Conservation (phyloP, 2,329 filamentous ascomycete species). For the Talaromyces sp. region DNA sequence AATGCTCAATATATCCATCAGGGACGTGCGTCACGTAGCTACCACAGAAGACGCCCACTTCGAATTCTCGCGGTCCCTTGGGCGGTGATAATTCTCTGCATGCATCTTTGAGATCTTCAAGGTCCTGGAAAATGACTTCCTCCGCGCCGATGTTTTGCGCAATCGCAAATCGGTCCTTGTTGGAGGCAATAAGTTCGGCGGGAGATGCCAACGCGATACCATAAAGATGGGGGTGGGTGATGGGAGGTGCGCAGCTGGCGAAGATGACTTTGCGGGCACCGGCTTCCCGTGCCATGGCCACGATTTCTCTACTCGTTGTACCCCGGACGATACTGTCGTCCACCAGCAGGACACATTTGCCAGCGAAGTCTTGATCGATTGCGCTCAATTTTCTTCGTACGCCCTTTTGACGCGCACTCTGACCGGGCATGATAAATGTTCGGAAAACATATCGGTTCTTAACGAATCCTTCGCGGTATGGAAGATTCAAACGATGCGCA, state of each 20-base stretch:
- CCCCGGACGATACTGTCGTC: constrained; percentile 89
- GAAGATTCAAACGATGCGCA: constrained; percentile 68
- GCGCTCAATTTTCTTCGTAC: constrained; percentile 86
- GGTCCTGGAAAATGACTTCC: constrained; percentile 68
- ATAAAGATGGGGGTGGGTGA: constrained; percentile 84
- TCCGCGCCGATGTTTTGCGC: constrained; percentile 67
- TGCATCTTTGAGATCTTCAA: constrained; percentile 73
- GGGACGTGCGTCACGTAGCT: constrained; percentile 77
- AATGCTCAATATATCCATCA: constrained; percentile 72
- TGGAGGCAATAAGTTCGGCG: constrained; percentile 65
- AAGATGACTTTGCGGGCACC: constrained; percentile 79
- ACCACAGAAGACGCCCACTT: constrained; percentile 88
- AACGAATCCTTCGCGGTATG: constrained; percentile 75
- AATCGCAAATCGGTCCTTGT: constrained; percentile 57
- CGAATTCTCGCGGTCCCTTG: constrained; percentile 62
- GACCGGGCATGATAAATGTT: constrained; percentile 82
- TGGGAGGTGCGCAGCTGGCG: constrained; percentile 73
- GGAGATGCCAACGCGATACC: constrained; percentile 50
- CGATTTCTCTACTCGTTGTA: constrained; percentile 73
- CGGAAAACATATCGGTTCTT: constrained; percentile 88
- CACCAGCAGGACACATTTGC: constrained; percentile 73
- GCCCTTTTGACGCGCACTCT: constrained; percentile 73
- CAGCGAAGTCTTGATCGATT: constrained; percentile 78
- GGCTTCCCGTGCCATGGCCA: constrained; percentile 77
- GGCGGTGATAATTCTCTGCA: constrained; percentile 63